These are phyloP conservation scores for Zopfia rhizophila DNA, from an alignment of 2,329 filamentous ascomycete species.

Conservation along the genomic window DNA sequence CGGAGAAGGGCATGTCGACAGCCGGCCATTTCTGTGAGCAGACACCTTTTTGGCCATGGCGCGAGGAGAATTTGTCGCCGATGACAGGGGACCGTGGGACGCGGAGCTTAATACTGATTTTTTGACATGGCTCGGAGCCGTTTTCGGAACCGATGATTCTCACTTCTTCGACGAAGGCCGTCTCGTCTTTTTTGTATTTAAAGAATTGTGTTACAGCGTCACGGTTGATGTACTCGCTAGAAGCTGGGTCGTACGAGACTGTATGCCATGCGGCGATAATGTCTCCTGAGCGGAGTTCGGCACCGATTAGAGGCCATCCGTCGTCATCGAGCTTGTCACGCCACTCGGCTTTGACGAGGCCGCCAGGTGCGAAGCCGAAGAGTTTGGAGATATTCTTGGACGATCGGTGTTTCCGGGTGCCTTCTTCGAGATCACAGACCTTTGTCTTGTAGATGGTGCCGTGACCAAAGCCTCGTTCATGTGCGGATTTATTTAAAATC, in stretches of 20 bases:
- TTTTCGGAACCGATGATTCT: slow-evolving; percentile 87
- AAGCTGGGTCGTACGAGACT: slow-evolving; percentile 77
- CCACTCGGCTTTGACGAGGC: slow-evolving; percentile 75
- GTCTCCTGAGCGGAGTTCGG: slow-evolving; percentile 81
- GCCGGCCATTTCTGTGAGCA: slow-evolving; percentile 95
- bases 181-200: slow-evolving; percentile 93
- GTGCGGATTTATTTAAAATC: slow-evolving; percentile 97
- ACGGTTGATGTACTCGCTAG: slow-evolving; percentile 82
- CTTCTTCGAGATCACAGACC: slow-evolving; percentile 85
- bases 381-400: slow-evolving; percentile 79
- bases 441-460: slow-evolving; percentile 99
- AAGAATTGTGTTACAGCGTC: slow-evolving; percentile 88
- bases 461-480: slow-evolving; percentile 94
- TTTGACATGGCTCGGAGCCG: slow-evolving; percentile 84
- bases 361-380: slow-evolving; percentile 89
- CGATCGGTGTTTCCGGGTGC: slow-evolving; percentile 71
- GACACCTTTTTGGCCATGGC: slow-evolving; percentile 98
- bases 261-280: slow-evolving; percentile 90
- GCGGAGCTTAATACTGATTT: slow-evolving; percentile 91
- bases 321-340: slow-evolving; percentile 84
- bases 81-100: slow-evolving; percentile 91
- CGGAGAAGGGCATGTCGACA: slow-evolving; percentile 94
- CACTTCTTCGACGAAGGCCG: slow-evolving; percentile 91
- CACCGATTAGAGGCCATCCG: slow-evolving; percentile 84
- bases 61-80: slow-evolving; percentile 98